A percentile compares a stretch with the other conserved stretches of the same genome.
Conservation (phyloP, 257 asterid species). For the Penstemon barbatus region DNA sequence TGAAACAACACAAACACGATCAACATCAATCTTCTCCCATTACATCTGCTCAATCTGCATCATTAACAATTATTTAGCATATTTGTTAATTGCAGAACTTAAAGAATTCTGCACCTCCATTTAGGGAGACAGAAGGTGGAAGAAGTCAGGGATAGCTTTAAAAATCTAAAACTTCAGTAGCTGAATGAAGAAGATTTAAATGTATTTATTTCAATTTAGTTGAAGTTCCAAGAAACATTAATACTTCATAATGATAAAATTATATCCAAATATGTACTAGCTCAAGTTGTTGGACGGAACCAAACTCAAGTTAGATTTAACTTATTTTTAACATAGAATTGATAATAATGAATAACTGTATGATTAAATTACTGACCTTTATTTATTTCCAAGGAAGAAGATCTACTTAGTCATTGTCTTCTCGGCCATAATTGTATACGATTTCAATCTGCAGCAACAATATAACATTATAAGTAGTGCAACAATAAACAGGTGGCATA, state of each 20-base stretch:
- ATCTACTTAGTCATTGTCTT: conserved; percentile 50
- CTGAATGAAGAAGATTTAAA: background rate
- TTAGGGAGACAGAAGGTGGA: no score
- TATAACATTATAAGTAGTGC: conserved; percentile 24
- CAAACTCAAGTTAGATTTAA: background rate
- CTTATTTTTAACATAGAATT: background rate
- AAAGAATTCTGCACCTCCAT: no score
- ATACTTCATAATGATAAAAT: background rate
- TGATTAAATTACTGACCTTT: conserved; percentile 33
- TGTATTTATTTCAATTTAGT: background rate
- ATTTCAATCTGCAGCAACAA: conserved; percentile 75
- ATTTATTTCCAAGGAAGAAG: conserved; percentile 39
- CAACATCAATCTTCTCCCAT: conserved; percentile 19
- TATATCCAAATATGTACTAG: background rate
- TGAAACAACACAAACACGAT: conserved; percentile 26
- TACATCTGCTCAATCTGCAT: conserved; percentile 30
- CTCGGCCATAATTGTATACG: conserved; percentile 73
- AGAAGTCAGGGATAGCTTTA: no score
- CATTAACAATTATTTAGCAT: conserved; percentile 13
- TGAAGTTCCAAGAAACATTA: background rate
- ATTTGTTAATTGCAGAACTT: background rate
- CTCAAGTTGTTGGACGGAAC: background rate
- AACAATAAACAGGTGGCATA: background rate
- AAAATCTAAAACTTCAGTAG: background rate
- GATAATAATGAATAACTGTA: conserved; percentile 9